phyloP scores from a whole-genome alignment of 148 eudicot genomes.

The Nepenthes gracilis region DNA sequence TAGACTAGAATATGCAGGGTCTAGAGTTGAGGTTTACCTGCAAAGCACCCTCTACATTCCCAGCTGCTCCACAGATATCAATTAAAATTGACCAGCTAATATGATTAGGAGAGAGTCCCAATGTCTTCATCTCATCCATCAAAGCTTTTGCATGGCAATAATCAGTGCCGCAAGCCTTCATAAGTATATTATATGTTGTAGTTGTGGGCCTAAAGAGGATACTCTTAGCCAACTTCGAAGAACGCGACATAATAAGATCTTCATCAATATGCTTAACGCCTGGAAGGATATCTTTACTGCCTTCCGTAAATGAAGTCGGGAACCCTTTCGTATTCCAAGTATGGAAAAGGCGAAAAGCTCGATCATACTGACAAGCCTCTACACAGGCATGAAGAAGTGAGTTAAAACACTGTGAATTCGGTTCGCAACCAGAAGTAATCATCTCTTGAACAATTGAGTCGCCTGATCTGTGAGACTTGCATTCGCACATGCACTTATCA shows the following conservation, averaged over 20 bases:
- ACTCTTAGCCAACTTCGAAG: conserved; percentile 25
- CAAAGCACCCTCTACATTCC: conserved; percentile 55
- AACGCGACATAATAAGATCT: conserved; percentile 15
- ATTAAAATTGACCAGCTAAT: conserved; percentile 90
- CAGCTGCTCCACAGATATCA: conserved; percentile 55
- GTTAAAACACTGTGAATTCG: conserved; percentile 83
- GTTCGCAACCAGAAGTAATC: conserved; percentile 74
- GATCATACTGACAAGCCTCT: conserved; percentile 80
- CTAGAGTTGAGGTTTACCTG: conserved; percentile 31
- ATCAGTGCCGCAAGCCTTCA: conserved; percentile 94
- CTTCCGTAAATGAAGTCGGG: conserved; percentile 6
- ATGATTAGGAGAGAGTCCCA: conserved; percentile 70
- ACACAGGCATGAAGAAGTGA: conserved; percentile 89
- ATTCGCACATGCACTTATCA: conserved; percentile 91
- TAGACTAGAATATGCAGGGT: too few species aligned
- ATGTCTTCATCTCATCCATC: conserved; percentile 68
- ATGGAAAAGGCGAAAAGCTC: conserved; percentile 77
- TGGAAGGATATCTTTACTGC: conserved; percentile 5
- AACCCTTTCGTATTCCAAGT: conserved; percentile 56
- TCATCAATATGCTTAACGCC: conserved; percentile 7
- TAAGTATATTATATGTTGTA: conserved; percentile 71
- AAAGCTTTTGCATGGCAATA: conserved; percentile 62
- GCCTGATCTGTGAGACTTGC: conserved; percentile 81
- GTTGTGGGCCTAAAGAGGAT: conserved; percentile 67
- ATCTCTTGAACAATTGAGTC: conserved; percentile 69